A percentile compares a stretch with the other conserved stretches of the same genome.
These are phyloP conservation scores for Fraxinus angustifolia DNA, from an alignment of 305 asterid genomes.

Conservation along the genomic window DNA sequence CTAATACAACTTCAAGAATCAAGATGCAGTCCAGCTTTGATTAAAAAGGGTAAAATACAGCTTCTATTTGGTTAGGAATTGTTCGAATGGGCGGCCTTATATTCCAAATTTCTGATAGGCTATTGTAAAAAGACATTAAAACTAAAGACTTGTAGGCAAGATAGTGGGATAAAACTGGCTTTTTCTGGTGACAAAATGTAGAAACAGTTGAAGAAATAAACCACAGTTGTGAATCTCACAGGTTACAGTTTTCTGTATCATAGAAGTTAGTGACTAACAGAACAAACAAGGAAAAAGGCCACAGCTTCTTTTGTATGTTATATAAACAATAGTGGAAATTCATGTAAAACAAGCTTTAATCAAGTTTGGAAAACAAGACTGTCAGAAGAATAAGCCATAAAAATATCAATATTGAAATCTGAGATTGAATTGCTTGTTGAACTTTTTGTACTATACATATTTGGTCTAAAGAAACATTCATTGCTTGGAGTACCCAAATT, in stretches of 20 bases:
- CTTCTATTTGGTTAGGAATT: background rate
- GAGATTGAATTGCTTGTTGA: background rate
- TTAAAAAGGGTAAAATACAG: background rate
- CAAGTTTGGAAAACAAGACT: background rate
- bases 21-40: background rate
- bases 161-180: background rate
- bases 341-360: background rate
- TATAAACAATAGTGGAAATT: background rate
- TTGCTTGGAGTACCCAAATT: background rate
- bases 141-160: background rate
- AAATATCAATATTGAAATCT: background rate
- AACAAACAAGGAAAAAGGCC: slow-evolving; percentile 14
- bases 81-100: background rate
- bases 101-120: background rate
- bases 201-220: background rate
- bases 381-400: background rate
- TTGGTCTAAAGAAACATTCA: background rate
- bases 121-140: background rate
- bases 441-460: background rate
- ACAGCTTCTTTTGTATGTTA: background rate
- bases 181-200: background rate
- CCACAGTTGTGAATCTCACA: slow-evolving; percentile 20
- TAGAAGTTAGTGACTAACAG: background rate
- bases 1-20: background rate
- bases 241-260: slow-evolving; percentile 11